Base-by-base conservation (phyloP, 2,329 filamentous ascomycete genomes). In the Fragosphaeria purpurea region DNA sequence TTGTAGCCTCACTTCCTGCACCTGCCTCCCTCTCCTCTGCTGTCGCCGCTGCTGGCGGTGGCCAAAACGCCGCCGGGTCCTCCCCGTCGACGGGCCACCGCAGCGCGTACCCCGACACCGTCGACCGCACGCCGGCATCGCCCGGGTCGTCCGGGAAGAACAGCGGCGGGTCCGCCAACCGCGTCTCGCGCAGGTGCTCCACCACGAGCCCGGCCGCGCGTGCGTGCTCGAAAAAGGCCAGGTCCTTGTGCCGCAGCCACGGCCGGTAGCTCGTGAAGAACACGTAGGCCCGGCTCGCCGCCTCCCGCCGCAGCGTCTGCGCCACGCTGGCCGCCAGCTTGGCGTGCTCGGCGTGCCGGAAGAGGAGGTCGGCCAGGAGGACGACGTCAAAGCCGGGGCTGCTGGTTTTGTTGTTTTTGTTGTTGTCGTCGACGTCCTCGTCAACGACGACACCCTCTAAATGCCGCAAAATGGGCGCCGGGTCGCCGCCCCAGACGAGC, bases 221-320 rank as follows among this genome's bases (percentile, higher is more conserved):
- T 5, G 84, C 86, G 51, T 89, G 62, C 46, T 89, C 85, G 62
- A 96, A 96, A 70, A 96, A 96, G 4, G 77, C 79, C 63, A 95
- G 73, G 61, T 95, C 93, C 65, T 88, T 86, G 55, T 89, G 77
- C 60, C 86, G 74, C 62, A 96, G 72, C 90, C 90, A 96, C 1
- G 91, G 90, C 55, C 93, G 76, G 68, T 97, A 95, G 22, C 88
- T 90, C 0, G 90, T 95, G 70, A 96, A 97, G 66, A 96, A 94
- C 7, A 96, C 89, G 59, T 90, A 78, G 2, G 89, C 88, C 49
- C 75, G 75, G 46, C 83, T 79, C 2, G 70, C 70, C 4, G 64
- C 59, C 4, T 69, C 65, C 54, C 69, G 73, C 58, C 75, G 77
- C 60, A 96, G 67, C 12, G 85, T 86, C 61, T 76, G 64, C 60